phyloP scores from a whole-genome alignment of 352 stramenopile species.

The Globisporangium mamillatum region DNA sequence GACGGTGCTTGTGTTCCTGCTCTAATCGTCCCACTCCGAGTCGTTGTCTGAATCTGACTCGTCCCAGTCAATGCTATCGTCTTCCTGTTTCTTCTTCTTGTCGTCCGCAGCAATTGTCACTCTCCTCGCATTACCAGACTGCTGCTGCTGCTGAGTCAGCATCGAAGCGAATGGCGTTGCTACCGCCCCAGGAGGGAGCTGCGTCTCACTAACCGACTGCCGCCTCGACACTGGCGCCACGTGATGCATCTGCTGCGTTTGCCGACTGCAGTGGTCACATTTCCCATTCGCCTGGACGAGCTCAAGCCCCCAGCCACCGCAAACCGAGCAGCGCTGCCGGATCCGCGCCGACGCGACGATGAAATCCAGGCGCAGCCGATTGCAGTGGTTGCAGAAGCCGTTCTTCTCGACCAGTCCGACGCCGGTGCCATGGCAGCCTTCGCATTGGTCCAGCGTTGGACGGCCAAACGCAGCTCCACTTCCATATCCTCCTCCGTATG shows the following conservation, averaged over 20 bases:
- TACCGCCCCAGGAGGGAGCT: conserved; percentile 3
- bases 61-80: conserved; percentile 13
- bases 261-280: conserved; percentile 54
- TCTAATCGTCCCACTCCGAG: conserved; percentile 12
- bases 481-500: conserved; percentile 14
- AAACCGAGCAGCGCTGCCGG: conserved; percentile 44
- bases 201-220: conserved; percentile 1
- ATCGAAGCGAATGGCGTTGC: conserved; percentile 9
- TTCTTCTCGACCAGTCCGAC: conserved; percentile 72
- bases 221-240: neutral
- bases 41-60: conserved; percentile 12
- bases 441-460: conserved; percentile 43
- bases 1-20: neutral
- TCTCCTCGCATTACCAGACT: neutral
- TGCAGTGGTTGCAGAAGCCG: conserved; percentile 63
- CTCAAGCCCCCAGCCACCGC: conserved; percentile 54
- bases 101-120: neutral
- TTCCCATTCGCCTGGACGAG: conserved; percentile 44
- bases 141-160: neutral
- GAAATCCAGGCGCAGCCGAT: conserved; percentile 62
- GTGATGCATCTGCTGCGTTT: neutral
- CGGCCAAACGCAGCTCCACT: conserved; percentile 6
- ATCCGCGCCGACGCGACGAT: conserved; percentile 69
- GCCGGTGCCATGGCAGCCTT: conserved; percentile 48
- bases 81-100: conserved; percentile 6